Evolutionary conservation across 352 stramenopile species (phyloP), one percentile per base, ranked within the genome.

Genomic region (Phytophthora sp.): DNA sequence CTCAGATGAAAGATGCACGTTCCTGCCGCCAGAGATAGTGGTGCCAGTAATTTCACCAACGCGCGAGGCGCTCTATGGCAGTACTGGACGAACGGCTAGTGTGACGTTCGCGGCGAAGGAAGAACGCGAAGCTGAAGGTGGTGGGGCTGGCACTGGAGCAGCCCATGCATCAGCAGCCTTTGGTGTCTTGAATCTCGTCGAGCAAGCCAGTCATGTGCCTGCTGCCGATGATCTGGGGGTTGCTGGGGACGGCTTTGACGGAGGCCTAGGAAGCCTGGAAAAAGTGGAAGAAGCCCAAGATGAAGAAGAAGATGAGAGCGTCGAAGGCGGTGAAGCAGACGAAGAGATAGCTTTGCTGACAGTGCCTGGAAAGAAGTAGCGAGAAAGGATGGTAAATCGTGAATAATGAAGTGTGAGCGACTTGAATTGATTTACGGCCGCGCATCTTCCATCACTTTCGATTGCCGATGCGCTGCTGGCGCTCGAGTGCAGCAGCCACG

Each of bases 401-500:
- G 26, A 26, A n/a, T 37, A 54, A 41, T 43, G 46, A 43, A 24
- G 27, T 24, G 21, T 8, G 34, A 23, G 34, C n/a, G 34, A 17
- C 34, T 41, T 41, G 34, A 0, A 21, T 41, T 41, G 34, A 43
- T 15, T 18, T 24, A 18, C n/a, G n/a, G n/a, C n/a, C n/a, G n/a
- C n/a, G n/a, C n/a, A n/a, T n/a, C n/a, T n/a, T n/a, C n/a, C n/a
- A n/a, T 70, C 51, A 68, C 34, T 72, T 73, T 5, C 62, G 62
- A 24, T 79, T 82, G 34, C 70, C 55, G 43, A 12, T 58, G 34
- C 56, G 73, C 24, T 66, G 61, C 28, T 76, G 74, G 15, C 44
- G 56, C 12, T 91, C 77, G 42, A 81, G 68, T 24, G 75, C 65
- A 17, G 54, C 54, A 18, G 74, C 48, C 9, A 89, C 46, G 21